Evolutionary conservation across 768 basidiomycete species (phyloP).

Genomic region (Kwoniella dendrophila): DNA sequence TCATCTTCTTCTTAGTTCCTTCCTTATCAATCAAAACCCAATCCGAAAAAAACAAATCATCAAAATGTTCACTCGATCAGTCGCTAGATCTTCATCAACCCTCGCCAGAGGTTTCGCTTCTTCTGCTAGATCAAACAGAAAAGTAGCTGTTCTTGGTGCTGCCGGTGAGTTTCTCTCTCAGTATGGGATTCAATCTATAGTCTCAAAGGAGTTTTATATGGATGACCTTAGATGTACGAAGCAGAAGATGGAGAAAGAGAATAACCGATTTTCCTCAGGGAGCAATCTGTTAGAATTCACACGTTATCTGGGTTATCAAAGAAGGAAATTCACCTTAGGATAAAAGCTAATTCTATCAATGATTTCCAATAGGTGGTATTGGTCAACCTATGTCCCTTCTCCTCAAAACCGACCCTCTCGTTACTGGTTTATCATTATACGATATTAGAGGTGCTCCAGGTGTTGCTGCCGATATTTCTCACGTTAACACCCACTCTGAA

Average conservation of each 20-base stretch:
- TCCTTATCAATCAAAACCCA: neutral
- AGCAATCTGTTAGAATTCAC: no score
- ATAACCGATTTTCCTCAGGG: no score
- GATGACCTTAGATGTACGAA: no score
- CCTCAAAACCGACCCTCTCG: slow-evolving; percentile 88
- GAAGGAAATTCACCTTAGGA: no score
- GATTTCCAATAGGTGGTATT: slow-evolving; percentile 28
- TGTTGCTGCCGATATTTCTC: slow-evolving; percentile 95
- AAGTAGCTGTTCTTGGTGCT: slow-evolving; percentile 80
- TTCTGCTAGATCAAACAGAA: slow-evolving; percentile 51
- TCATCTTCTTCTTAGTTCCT: slow-evolving; percentile 5
- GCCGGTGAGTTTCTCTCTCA: slow-evolving; percentile 79
- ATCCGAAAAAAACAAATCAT: neutral
- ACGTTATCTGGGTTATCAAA: no score
- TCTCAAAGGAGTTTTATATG: no score
- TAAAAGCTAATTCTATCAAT: no score
- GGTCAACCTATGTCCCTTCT: slow-evolving; percentile 91
- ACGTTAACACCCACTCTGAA: slow-evolving; percentile 82
- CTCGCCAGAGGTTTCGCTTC: slow-evolving; percentile 53
- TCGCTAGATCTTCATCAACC: slow-evolving; percentile 34
- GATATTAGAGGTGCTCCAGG: slow-evolving; percentile 86
- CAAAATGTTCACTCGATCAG: slow-evolving; percentile 53
- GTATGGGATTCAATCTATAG: no score
- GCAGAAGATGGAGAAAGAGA: no score
- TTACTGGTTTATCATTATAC: slow-evolving; percentile 79